Conservation (phyloP, 305 asterid genomes). For the Petunia hybrid region DNA sequence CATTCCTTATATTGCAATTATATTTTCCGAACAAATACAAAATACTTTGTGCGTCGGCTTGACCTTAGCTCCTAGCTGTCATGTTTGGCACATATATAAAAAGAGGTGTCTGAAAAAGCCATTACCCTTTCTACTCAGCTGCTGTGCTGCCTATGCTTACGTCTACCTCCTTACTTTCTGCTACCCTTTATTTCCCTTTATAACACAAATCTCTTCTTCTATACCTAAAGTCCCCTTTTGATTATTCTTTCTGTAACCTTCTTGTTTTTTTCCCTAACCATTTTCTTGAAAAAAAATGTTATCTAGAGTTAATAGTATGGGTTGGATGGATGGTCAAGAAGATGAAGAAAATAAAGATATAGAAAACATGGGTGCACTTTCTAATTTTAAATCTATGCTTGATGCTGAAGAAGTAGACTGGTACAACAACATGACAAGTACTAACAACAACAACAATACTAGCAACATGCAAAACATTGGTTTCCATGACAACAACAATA, state of each 20-base stretch:
- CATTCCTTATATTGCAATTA: no score
- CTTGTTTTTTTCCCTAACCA: not conserved
- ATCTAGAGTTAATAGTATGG: slow-evolving; percentile 68
- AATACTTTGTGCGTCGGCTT: no score
- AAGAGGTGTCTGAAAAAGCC: slow-evolving; percentile 45
- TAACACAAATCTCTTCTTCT: slow-evolving; percentile 27
- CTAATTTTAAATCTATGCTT: slow-evolving; percentile 79
- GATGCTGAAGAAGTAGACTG: slow-evolving; percentile 74
- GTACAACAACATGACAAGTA: slow-evolving; percentile 47
- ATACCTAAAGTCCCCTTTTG: not conserved
- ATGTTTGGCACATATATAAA: slow-evolving; percentile 34
- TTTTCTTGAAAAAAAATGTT: slow-evolving; percentile 46
- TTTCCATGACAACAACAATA: slow-evolving; percentile 29
- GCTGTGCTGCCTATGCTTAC: not conserved
- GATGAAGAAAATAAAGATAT: slow-evolving; percentile 56
- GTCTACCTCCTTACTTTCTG: slow-evolving; percentile 35
- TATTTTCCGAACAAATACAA: no score
- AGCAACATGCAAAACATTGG: slow-evolving; percentile 55
- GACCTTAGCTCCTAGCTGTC: slow-evolving; percentile 44
- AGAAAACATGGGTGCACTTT: slow-evolving; percentile 57
- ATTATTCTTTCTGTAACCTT: not conserved
- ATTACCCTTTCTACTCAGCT: slow-evolving; percentile 47
- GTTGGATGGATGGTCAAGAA: slow-evolving; percentile 69
- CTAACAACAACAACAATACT: slow-evolving; percentile 32
- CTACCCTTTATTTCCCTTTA: slow-evolving; percentile 25